Conservation (phyloP, 2,329 filamentous ascomycete genomes). For the Talaromyces sp. region DNA sequence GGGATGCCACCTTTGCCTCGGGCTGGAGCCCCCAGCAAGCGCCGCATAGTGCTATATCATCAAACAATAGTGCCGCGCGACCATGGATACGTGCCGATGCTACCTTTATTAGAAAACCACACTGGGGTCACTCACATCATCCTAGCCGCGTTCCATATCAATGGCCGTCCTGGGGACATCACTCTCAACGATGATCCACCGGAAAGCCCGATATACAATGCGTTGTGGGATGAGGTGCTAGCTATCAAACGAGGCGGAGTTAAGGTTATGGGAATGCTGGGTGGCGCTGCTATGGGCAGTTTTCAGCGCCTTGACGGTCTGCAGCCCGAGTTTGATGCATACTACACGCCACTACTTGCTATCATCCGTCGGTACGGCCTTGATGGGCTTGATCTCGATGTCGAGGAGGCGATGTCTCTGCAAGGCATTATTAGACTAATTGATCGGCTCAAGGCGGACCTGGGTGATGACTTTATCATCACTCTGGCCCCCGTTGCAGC, state of each 20-base stretch:
- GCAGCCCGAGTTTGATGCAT: constrained; percentile 62
- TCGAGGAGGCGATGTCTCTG: constrained; percentile 72
- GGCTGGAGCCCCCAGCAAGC: constrained; percentile 20
- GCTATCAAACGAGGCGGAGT: constrained; percentile 69
- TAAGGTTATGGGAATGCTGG: constrained; percentile 80
- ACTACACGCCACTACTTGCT: constrained; percentile 65
- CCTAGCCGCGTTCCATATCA: constrained; percentile 80
- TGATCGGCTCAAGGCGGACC: constrained; percentile 55
- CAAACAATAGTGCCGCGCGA: constrained; percentile 59
- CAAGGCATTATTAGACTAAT: constrained; percentile 62
- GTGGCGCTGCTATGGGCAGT: constrained; percentile 74
- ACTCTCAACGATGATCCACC: constrained; percentile 78
- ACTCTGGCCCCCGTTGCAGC: constrained; percentile 79
- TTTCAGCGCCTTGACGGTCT: constrained; percentile 60
- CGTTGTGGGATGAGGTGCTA: constrained; percentile 73
- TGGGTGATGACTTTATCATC: constrained; percentile 61
- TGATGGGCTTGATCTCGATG: constrained; percentile 71
- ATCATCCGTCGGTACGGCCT: constrained; percentile 59
- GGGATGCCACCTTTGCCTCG: constrained; percentile 36
- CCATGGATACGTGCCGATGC: constrained; percentile 55
- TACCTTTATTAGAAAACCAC: constrained; percentile 56
- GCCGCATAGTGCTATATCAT: constrained; percentile 51
- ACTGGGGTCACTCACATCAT: constrained; percentile 76
- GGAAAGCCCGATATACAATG: constrained; percentile 60
- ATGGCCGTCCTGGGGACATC: constrained; percentile 60